phyloP scores from a whole-genome alignment of 73 alveolate species.

The Breviolum minutum region DNA sequence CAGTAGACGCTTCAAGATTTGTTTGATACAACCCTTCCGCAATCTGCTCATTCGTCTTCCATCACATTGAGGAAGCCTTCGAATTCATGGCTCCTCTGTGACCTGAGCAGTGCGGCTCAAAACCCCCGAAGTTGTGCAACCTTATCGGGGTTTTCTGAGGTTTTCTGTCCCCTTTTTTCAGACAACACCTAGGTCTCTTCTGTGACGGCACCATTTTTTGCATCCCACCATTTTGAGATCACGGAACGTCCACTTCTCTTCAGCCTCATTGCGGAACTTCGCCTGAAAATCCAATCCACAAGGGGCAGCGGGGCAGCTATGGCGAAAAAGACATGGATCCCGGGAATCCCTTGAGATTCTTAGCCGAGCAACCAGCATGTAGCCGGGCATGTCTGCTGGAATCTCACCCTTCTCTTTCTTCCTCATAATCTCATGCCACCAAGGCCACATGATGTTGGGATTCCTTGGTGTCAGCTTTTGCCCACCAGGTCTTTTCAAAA shows the following conservation, averaged over 20 bases:
- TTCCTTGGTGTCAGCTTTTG: slow-evolving; percentile 28
- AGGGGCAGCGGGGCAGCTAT: too few relatives aligned
- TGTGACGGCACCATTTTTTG: too few relatives aligned
- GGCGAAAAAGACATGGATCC: too few relatives aligned
- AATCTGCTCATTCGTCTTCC: slow-evolving; percentile 65
- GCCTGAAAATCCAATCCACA: slow-evolving; percentile 9
- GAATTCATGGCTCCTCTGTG: slow-evolving; percentile 73
- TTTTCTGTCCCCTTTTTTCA: too few relatives aligned
- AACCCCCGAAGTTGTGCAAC: background rate
- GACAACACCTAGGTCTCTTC: background rate
- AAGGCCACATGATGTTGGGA: slow-evolving; percentile 93
- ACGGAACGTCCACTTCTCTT: slow-evolving; percentile 56
- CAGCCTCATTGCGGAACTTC: slow-evolving; percentile 70
- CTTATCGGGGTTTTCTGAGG: too few relatives aligned
- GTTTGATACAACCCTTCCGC: background rate
- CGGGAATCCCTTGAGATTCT: too few relatives aligned
- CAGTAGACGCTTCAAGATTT: too few relatives aligned
- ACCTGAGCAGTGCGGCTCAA: background rate
- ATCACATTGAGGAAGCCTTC: slow-evolving; percentile 20
- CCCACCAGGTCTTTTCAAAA: background rate
- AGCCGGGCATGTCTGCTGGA: slow-evolving; percentile 85
- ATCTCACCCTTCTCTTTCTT: slow-evolving; percentile 93
- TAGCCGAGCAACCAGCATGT: slow-evolving; percentile 59
- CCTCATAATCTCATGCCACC: slow-evolving; percentile 94
- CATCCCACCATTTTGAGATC: too few relatives aligned